Conservation (phyloP, 140 eudicot species). For the Flaveria floridana region DNA sequence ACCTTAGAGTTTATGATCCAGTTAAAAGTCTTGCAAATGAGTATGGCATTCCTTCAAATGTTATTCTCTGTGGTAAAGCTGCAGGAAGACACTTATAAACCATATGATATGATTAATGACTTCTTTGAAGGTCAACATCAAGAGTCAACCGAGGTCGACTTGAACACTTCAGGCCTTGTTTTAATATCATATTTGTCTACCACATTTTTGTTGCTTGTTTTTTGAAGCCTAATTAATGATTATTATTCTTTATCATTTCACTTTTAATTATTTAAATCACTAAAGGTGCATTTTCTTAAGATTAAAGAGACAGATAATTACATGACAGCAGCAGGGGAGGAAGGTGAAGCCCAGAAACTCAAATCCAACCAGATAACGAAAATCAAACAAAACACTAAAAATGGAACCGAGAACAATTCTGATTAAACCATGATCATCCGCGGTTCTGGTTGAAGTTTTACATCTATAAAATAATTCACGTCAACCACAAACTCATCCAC, state of each 20-base stretch:
- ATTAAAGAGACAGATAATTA: no score
- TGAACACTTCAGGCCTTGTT: neutral
- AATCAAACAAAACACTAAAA: no score
- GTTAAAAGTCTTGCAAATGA: constrained; percentile 56
- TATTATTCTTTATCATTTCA: constrained; percentile 21
- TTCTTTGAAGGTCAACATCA: constrained; percentile 34
- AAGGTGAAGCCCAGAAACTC: no score
- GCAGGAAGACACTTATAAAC: constrained; percentile 47
- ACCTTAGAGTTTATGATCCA: constrained; percentile 70
- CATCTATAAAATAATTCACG: no score
- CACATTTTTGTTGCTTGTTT: neutral
- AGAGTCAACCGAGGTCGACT: constrained; percentile 2
- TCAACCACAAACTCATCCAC: no score
- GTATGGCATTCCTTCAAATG: constrained; percentile 76
- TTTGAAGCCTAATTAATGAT: neutral
- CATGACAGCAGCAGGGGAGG: no score
- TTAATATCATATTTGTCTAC: no score
- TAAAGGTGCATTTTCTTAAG: no score
- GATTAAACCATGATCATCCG: no score
- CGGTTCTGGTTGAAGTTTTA: no score
- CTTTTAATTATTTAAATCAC: neutral
- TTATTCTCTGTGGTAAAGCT: constrained; percentile 80
- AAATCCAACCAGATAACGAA: no score
- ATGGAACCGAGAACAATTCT: no score
- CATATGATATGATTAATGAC: neutral